Conservation (phyloP, 257 asterid genomes). For the Vinca minor region DNA sequence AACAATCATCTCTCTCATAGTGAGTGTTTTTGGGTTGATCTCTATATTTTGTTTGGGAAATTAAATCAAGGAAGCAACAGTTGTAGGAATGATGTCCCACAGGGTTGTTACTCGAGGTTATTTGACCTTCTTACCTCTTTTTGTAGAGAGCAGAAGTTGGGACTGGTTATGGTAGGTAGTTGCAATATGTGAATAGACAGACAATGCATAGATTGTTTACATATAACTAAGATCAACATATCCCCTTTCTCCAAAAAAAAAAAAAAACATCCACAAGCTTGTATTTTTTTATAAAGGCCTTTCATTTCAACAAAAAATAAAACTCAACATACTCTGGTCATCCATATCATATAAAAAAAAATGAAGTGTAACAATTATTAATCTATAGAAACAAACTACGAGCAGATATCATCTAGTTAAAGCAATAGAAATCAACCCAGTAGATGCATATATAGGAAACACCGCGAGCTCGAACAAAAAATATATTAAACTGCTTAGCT, state of each 20-base stretch:
- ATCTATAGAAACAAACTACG: conserved; percentile 26
- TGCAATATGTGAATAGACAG: conserved; percentile 23
- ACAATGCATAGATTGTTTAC: too few species aligned
- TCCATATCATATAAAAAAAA: neutral
- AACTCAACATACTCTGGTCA: neutral
- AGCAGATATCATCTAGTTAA: too few species aligned
- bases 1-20: conserved; percentile 6
- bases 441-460: too few species aligned
- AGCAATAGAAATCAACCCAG: too few species aligned
- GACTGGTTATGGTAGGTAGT: conserved; percentile 3
- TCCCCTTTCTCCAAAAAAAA: neutral
- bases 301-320: neutral
- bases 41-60: neutral
- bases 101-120: too few species aligned
- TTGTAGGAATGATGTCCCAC: neutral
- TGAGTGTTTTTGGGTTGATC: conserved; percentile 5
- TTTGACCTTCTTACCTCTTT: neutral
- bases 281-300: neutral
- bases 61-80: neutral
- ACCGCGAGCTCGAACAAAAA: too few species aligned
- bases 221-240: neutral
- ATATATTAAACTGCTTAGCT: too few species aligned
- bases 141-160: conserved; percentile 10
- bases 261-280: neutral
- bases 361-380: neutral